Evolutionary conservation across 2,329 filamentous ascomycete species (phyloP).

Genomic region (Cordyceps javanica): DNA sequence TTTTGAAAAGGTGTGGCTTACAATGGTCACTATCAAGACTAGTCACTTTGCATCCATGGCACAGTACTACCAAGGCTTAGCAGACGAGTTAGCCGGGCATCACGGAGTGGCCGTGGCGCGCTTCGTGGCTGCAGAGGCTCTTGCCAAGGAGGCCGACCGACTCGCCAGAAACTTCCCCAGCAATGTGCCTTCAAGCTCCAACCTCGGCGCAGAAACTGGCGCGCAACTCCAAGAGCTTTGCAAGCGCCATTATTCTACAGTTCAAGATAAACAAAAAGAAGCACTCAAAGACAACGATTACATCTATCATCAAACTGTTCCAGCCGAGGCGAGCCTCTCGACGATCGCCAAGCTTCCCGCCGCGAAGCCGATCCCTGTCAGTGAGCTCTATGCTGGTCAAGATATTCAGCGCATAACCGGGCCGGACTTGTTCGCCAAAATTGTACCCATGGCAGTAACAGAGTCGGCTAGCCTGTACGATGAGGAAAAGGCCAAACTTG

Average conservation of each 20-base stretch:
- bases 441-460: constrained; percentile 91
- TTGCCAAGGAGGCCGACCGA: constrained; percentile 72
- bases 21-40: constrained; percentile 77
- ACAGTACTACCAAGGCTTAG: constrained; percentile 87
- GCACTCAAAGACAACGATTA: constrained; percentile 93
- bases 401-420: constrained; percentile 97
- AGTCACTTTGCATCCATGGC: constrained; percentile 78
- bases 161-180: constrained; percentile 74
- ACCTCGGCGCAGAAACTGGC: constrained; percentile 76
- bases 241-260: constrained; percentile 71
- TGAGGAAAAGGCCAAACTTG: constrained; percentile 94
- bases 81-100: constrained; percentile 82
- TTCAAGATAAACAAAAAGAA: constrained; percentile 73
- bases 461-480: constrained; percentile 96
- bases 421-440: constrained; percentile 93
- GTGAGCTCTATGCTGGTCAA: constrained; percentile 92
- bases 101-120: constrained; percentile 82
- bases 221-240: constrained; percentile 69
- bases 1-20: constrained; percentile 90
- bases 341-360: constrained; percentile 87
- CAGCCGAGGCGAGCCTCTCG: constrained; percentile 73
- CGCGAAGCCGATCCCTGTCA: constrained; percentile 94
- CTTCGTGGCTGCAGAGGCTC: constrained; percentile 71
- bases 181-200: constrained; percentile 72
- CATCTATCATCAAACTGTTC: constrained; percentile 92